Base-by-base conservation (phyloP, 441 rosid species). In the Manihot esculenta region DNA sequence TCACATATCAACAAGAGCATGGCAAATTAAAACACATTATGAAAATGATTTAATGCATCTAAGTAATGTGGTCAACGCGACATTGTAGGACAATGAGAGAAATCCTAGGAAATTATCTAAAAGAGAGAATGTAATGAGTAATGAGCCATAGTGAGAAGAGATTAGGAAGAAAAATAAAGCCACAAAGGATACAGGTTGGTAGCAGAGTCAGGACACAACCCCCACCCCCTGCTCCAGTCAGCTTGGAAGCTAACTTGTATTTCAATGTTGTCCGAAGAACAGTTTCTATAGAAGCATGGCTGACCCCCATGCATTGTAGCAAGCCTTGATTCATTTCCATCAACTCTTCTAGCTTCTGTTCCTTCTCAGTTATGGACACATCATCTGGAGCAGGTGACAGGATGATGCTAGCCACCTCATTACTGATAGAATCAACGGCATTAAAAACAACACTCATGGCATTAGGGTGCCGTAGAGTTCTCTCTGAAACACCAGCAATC, bases 181-280 rank as follows among this genome's bases (percentile, higher is more conserved):
- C 24, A 58, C 11, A 55, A 33, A 83, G 92, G 94, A 92, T 94
- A 94, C 97, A 21, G 72, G 91, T 82, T 21, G 99, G 99, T 69
- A 94, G 77, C 18, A 94, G 72, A 7, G 98, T 94, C 30, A 94
- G 88, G 66, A 88, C 94, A 14, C 98, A 94, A 64, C 99, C 98
- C 10, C 98, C 98, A 6, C 97, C 99, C 14, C 99, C 99, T 60
- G 97, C 98, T 77, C 99, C 98, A 0, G 97, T 92, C 74, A 94
- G 77, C 82, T 92, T 94, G 44, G 99, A 88, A 61, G 92, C 70
- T 70, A 94, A 84, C 78, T 89, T 90, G 83, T 90, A 94, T 78
- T 90, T 90, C 47, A 82, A 68, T 26, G 97, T 88, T 44, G 92
- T 88, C 61, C 77, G 85, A 41, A 94, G 87, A 70, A 94, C 92